A percentile compares a stretch with the other conserved stretches of the same genome.
Evolutionary conservation across 176 grass and related monocot genomes (phyloP).

Genomic region (Triticum turgidum): DNA sequence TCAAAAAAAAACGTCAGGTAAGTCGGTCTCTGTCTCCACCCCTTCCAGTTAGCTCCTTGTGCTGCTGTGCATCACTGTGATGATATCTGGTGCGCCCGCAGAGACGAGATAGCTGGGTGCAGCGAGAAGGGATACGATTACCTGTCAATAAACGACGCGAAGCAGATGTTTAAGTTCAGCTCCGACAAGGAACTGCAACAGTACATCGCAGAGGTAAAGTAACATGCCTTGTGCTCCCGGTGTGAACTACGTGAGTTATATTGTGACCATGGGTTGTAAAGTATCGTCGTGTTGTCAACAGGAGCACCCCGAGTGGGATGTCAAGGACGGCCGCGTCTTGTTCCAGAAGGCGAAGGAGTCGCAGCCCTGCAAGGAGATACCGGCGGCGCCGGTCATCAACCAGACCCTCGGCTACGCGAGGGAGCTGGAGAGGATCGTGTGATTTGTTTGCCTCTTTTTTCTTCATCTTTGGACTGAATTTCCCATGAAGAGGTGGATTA

Average conservation of each 20-base stretch:
- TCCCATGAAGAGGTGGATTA: not conserved
- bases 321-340: constrained; percentile 64
- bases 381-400: constrained; percentile 76
- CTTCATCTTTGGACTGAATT: not conserved
- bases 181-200: constrained; percentile 84
- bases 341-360: constrained; percentile 88
- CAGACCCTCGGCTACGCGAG: constrained; percentile 91
- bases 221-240: not conserved
- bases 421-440: constrained; percentile 91
- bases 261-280: not conserved
- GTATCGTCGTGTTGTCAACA: constrained; percentile 16
- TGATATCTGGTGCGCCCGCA: too few species aligned
- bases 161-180: constrained; percentile 84
- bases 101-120: too few species aligned
- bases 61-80: too few species aligned
- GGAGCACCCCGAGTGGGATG: constrained; percentile 90
- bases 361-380: constrained; percentile 95
- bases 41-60: too few species aligned
- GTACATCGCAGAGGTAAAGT: constrained; percentile 80
- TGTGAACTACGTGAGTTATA: not conserved
- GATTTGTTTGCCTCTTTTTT: not conserved
- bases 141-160: constrained; percentile 79
- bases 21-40: too few species aligned
- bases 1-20: too few species aligned
- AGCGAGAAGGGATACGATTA: constrained; percentile 93